Percentiles rank a stretch among this genome's conserved stretches.
Evolutionary conservation across 2,329 filamentous ascomycete species (phyloP).

Genomic region (Fusarium siculi): DNA sequence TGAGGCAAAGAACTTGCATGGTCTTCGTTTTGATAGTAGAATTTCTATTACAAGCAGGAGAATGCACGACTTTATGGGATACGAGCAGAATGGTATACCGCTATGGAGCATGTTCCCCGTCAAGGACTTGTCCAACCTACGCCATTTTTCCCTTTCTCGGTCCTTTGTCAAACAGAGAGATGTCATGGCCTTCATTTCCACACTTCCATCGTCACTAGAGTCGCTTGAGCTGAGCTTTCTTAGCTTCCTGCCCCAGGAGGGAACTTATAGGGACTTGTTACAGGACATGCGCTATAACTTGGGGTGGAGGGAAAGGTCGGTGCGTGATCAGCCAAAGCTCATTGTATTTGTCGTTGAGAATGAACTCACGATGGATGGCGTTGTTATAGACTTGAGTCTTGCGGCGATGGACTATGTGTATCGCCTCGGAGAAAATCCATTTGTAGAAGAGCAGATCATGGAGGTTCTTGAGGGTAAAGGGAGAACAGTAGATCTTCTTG

Average conservation of each 20-base stretch:
- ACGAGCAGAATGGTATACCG: conserved; percentile 10
- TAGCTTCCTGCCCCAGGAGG: conserved; percentile 30
- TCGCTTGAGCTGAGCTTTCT: conserved; percentile 50
- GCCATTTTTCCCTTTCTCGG: conserved; percentile 47
- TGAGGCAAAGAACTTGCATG: conserved; percentile 22
- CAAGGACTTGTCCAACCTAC: conserved; percentile 42
- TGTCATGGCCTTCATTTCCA: conserved; percentile 43
- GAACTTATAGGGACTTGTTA: conserved; percentile 3
- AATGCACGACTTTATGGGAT: accelerated
- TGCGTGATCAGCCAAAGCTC: neutral
- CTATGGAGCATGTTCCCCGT: conserved; percentile 47
- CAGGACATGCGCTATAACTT: neutral
- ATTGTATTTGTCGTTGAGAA: neutral
- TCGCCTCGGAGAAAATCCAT: neutral
- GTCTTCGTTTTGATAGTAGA: conserved; percentile 36
- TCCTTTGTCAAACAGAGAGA: conserved; percentile 46
- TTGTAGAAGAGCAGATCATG: neutral
- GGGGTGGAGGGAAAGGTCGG: conserved; percentile 4
- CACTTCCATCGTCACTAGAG: conserved; percentile 43
- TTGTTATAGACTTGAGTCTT: neutral
- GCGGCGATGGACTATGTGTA: neutral
- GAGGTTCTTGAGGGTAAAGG: neutral
- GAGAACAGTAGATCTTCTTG: neutral
- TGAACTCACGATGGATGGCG: accelerated
- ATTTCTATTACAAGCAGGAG: accelerated